A percentile compares a stretch with the other conserved stretches of the same genome.
These are phyloP conservation scores for Cyclostephanos invisitatus DNA, from an alignment of 108 stramenopile genomes.

Conservation along the genomic window DNA sequence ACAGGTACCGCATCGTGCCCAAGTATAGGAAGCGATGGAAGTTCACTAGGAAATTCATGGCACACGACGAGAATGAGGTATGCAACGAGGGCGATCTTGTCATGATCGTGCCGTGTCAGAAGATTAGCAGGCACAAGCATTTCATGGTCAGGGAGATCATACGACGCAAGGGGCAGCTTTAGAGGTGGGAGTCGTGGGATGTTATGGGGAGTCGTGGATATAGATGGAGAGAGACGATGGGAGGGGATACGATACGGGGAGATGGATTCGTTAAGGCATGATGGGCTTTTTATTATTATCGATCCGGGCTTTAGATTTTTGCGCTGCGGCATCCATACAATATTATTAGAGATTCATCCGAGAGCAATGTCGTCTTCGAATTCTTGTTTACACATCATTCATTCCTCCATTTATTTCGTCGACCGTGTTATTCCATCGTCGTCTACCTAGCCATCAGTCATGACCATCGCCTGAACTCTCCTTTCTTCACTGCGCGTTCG, in stretches of 20 bases:
- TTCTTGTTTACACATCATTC: neutral
- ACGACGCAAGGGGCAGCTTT: constrained; percentile 75
- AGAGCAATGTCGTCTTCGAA: no score
- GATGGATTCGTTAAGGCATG: no score
- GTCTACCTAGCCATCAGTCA: neutral
- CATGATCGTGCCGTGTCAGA: constrained; percentile 89
- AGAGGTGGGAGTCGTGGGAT: constrained; percentile 8
- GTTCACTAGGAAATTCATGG: constrained; percentile 89
- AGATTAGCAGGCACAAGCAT: constrained; percentile 82
- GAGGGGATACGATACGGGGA: no score
- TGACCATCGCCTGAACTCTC: neutral
- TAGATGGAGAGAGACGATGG: neutral
- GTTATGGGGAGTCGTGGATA: neutral
- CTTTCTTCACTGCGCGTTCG: constrained; percentile 6
- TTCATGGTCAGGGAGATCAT: constrained; percentile 87
- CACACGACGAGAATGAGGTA: constrained; percentile 88
- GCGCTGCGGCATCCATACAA: no score
- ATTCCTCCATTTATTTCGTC: neutral
- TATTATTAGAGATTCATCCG: no score
- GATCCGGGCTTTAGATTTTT: no score
- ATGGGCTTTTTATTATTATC: no score
- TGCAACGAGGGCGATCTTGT: constrained; percentile 83
- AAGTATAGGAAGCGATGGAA: constrained; percentile 74
- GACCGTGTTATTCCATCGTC: neutral
- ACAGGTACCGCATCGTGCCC: constrained; percentile 72